Conservation (phyloP, 1,284 basidiomycete species). For the Puccinia horiana region DNA sequence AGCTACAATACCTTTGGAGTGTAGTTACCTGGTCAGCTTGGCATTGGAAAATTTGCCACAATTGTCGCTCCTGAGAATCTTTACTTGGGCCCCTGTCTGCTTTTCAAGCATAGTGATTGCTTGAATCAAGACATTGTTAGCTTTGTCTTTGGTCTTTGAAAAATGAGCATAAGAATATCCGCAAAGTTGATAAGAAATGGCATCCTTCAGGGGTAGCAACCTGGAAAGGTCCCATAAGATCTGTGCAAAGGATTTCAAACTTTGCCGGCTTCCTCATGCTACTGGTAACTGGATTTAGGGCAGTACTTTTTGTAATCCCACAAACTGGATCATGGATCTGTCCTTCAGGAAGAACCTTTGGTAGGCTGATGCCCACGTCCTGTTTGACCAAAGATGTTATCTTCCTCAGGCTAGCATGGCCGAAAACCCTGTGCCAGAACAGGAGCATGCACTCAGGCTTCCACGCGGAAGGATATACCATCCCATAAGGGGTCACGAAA, state of each 20-base stretch:
- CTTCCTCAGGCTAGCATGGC: background rate
- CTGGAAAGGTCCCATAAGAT: conserved; percentile 24
- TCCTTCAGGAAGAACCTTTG: background rate
- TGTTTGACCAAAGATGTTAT: too few species aligned
- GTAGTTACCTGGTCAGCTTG: background rate
- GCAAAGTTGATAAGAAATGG: background rate
- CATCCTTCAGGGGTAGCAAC: background rate
- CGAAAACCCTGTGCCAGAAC: conserved; percentile 1
- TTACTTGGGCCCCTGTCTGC: background rate
- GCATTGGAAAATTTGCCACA: background rate
- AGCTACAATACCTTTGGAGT: background rate
- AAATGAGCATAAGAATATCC: background rate
- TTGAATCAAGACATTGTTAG: background rate
- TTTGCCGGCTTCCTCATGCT: background rate
- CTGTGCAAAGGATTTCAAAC: background rate
- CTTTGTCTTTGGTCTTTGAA: background rate
- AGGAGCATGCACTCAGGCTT: background rate
- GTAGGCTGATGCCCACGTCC: background rate
- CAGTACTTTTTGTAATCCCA: background rate
- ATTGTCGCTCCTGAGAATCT: conserved; percentile 26
- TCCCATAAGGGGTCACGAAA: background rate
- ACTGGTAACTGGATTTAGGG: background rate
- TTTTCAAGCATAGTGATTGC: background rate
- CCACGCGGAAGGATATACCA: background rate
- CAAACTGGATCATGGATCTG: background rate